Evolutionary conservation across 1,139 yeast species (phyloP), one percentile per base, ranked within the genome.

Genomic region (Debaryomyces fabryi): DNA sequence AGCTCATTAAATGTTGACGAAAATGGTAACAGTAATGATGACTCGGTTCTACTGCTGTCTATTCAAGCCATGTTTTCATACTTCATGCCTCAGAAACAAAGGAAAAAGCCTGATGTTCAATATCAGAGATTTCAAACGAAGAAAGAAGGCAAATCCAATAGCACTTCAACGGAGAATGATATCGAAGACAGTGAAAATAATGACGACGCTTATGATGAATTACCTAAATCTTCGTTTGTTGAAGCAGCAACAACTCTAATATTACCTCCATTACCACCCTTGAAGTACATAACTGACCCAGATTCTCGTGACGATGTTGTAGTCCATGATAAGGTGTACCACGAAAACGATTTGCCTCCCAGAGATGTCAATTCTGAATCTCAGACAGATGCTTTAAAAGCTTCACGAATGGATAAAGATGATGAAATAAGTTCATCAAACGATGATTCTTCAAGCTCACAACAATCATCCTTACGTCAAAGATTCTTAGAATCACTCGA

Each of bases 231-330:
- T 0, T 86, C 96, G 0, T 81, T 92, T 49, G 66, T 92, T n/a
- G 91, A 88, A 54, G 85, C 96, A 2, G 96, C 96, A 0, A 81
- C 90, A 1, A 79, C 91, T 1, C 79, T 91, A 9, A 67, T 93
- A 2, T 67, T 89, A n/a, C 98, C 98, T 0, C 96, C 97, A 1
- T 69, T 87, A 8, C 99, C 99, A 0, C 79, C 92, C 0, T 60
- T 74, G 47, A 76, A 79, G 47, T 93, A 80, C 63, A 81, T 93
- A 18, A 79, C 81, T 32, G 89, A 91, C 59, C 96, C 69, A 57
- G 67, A 62, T 6, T 60, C 67, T 9, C 56, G 81, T 25, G 71
- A 67, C 8, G 57, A 68, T 45, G 67, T 72, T 6, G 68, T 76
- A 13, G 52, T 76, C 15, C 78, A 75, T 51, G 80, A 76, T 52